Conservation (phyloP, 176 grass and related monocot species). For the Paspalum notatum region DNA sequence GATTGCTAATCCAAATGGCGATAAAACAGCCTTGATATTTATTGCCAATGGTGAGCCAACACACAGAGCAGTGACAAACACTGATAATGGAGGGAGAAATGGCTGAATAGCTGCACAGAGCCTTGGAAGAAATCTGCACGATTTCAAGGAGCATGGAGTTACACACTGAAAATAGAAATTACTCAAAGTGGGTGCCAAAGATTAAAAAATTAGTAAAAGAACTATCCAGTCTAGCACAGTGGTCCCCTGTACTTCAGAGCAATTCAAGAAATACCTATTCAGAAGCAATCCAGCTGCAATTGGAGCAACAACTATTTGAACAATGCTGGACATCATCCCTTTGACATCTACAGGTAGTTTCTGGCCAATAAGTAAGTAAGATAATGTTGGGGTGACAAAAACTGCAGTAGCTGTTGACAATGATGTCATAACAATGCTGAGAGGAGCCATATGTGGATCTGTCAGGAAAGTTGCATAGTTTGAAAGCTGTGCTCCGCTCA, state of each 20-base stretch:
- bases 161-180: background rate
- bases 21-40: constrained; percentile 86
- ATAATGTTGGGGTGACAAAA: constrained; percentile 86
- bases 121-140: constrained; percentile 76
- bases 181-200: constrained; percentile 10
- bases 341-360: constrained; percentile 91
- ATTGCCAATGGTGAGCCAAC: constrained; percentile 96
- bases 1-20: constrained; percentile 76
- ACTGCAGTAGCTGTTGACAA: constrained; percentile 90
- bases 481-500: constrained; percentile 91
- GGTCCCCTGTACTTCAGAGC: constrained; percentile 1
- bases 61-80: constrained; percentile 95
- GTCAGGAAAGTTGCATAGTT: constrained; percentile 96
- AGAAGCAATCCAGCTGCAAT: constrained; percentile 90
- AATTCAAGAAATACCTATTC: constrained; percentile 66
- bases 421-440: constrained; percentile 99
- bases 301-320: constrained; percentile 93
- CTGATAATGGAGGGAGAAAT: constrained; percentile 88
- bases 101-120: constrained; percentile 84
- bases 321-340: constrained; percentile 97
- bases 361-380: constrained; percentile 91
- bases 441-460: constrained; percentile 85
- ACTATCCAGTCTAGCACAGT: constrained; percentile 16
- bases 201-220: constrained; percentile 15
- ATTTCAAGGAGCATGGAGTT: constrained; percentile 4